Evolutionary conservation across 2,329 filamentous ascomycete genomes (phyloP), one percentile per base, ranked within the genome.

Genomic region (Beauveria rudraprayagi): DNA sequence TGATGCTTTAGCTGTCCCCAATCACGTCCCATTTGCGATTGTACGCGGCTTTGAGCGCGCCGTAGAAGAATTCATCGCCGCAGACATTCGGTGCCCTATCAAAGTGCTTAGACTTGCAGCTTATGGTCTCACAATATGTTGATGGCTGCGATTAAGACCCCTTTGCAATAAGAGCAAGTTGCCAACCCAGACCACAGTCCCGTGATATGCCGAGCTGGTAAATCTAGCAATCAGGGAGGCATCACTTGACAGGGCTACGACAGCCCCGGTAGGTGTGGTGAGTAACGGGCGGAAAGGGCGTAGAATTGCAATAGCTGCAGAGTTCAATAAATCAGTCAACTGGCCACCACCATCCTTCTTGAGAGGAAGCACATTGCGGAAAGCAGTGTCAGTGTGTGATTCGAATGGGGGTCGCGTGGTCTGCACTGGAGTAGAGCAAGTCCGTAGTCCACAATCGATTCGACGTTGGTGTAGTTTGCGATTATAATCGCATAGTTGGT

Each of bases 121-220:
- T 34, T 56, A 47, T 67, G 58, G 2, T 40, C 17, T 47, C 47
- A 46, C 44, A 2, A 68, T 83, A 88, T 2, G 84, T 76, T 1
- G 67, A 76, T 5, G 88, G 75, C 65, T 88, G 85, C 2, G 77
- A 70, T 61, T 84, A 79, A 0, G 88, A 70, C 0, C 85, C 85
- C 10, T 78, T 78, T 0, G 81, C 84, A 80, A 87, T 85, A 78
- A 88, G 85, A 0, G 83, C 79, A 4, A 87, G 72, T 60, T 83
- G 84, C 83, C 84, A 88, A 50, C 78, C 79, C 84, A 88, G 1
- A 88, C 75, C 0, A 89, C 84, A 0, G 84, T 85, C 0, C 84
- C 85, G 61, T 88, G 84, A 44, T 73, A 88, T 0, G 80, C 82
- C 3, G 75, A 74, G n/a, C 78, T 82, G 1, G 81, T 82, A 63